Conservation (phyloP, 805 yeast genomes). For the Metschnikowia reukaufii region DNA sequence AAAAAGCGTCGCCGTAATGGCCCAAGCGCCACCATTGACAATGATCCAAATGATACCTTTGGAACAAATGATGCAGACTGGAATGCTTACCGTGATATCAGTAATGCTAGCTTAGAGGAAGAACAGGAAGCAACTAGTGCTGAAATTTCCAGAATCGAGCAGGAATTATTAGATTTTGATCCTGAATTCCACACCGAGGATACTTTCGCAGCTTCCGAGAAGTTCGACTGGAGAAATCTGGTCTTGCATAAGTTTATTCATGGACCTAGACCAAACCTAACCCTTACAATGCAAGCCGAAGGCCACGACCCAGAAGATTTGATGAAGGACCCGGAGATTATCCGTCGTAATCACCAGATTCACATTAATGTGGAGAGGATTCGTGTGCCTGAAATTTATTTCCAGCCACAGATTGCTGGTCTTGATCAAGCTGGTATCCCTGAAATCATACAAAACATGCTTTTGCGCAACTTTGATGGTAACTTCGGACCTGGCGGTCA, state of each 20-base stretch:
- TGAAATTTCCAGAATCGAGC: conserved; percentile 62
- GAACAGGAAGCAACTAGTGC: conserved; percentile 72
- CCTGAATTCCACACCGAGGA: conserved; percentile 85
- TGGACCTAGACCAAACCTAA: conserved; percentile 85
- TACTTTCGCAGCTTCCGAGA: conserved; percentile 67
- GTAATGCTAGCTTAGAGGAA: conserved; percentile 74
- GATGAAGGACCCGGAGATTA: conserved; percentile 57
- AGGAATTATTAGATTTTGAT: conserved; percentile 74
- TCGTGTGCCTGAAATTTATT: conserved; percentile 86
- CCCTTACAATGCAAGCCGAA: conserved; percentile 45
- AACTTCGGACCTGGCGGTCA: conserved; percentile 56
- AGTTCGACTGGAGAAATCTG: conserved; percentile 80
- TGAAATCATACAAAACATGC: conserved; percentile 69
- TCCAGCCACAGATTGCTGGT: conserved; percentile 93
- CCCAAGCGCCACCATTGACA: conserved; percentile 69
- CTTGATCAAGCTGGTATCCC: conserved; percentile 92
- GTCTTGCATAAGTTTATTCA: conserved; percentile 78
- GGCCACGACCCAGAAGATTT: conserved; percentile 44
- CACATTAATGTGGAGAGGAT: conserved; percentile 90
- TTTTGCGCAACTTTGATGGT: conserved; percentile 59
- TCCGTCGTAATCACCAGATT: conserved; percentile 86
- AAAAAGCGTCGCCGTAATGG: conserved; percentile 41
- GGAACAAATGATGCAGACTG: conserved; percentile 97
- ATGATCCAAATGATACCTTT: conserved; percentile 90
- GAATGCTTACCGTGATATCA: conserved; percentile 84